Percentiles rank a stretch among this genome's conserved stretches.
phyloP scores from a whole-genome alignment of 2,329 filamentous ascomycete species.

The Penicillium fuscoglaucum region DNA sequence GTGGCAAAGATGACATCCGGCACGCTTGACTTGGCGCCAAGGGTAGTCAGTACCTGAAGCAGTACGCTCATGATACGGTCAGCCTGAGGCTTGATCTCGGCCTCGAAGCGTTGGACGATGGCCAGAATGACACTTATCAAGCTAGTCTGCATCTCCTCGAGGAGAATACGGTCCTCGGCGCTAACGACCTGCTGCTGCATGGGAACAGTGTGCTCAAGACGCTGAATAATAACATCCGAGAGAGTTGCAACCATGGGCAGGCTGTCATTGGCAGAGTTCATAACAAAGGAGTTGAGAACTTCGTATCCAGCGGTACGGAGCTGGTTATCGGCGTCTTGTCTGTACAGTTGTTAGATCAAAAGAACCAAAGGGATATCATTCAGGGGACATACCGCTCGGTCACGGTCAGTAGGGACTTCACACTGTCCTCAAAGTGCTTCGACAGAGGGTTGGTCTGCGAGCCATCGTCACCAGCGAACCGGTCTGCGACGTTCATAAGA shows the following conservation, averaged over 20 bases:
- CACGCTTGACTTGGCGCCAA: slow-evolving; percentile 85
- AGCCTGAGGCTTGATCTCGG: slow-evolving; percentile 84
- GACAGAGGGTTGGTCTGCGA: slow-evolving; percentile 79
- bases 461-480: slow-evolving; percentile 84
- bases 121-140: slow-evolving; percentile 86
- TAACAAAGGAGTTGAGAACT: slow-evolving; percentile 91
- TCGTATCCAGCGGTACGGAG: slow-evolving; percentile 96
- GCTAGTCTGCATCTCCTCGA: slow-evolving; percentile 98
- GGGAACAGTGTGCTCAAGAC: slow-evolving; percentile 83
- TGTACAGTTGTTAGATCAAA: slow-evolving; percentile 25
- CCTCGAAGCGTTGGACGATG: slow-evolving; percentile 87
- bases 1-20: slow-evolving; percentile 92
- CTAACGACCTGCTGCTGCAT: slow-evolving; percentile 93
- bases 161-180: slow-evolving; percentile 90
- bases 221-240: slow-evolving; percentile 84
- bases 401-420: slow-evolving; percentile 78
- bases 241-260: slow-evolving; percentile 76
- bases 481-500: slow-evolving; percentile 95
- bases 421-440: slow-evolving; percentile 88
- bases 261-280: slow-evolving; percentile 84
- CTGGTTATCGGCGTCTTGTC: slow-evolving; percentile 75
- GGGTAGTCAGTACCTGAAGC: slow-evolving; percentile 74
- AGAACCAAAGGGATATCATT: not conserved
- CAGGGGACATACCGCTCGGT: slow-evolving; percentile 65
- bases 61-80: slow-evolving; percentile 92